A percentile compares a stretch with the other conserved stretches of the same genome.
These are phyloP conservation scores for Neobulgaria alba DNA, from an alignment of 2,329 filamentous ascomycete species.

Conservation along the genomic window DNA sequence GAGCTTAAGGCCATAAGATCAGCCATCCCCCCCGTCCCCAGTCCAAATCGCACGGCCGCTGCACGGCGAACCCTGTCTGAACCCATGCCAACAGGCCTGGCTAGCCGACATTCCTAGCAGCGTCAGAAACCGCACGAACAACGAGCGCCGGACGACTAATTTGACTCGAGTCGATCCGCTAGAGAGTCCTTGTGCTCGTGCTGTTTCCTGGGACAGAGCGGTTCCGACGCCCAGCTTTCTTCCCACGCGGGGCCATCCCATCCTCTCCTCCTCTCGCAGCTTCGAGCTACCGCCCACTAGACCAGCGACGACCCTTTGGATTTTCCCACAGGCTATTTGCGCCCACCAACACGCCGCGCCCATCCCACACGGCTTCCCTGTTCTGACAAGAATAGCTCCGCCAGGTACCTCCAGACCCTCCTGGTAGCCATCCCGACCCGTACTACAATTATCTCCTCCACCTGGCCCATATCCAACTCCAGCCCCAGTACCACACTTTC, in stretches of 20 bases:
- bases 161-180: not conserved
- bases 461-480: not conserved
- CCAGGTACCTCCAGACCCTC: not conserved
- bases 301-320: not conserved
- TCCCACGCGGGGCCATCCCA: no score
- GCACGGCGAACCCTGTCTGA: not conserved
- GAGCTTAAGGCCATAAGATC: slow-evolving; percentile 15
- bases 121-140: slow-evolving; percentile 1
- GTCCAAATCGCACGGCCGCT: slow-evolving; percentile 7
- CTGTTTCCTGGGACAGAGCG: not conserved
- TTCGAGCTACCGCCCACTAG: no score
- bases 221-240: not conserved
- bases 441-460: slow-evolving; percentile 12
- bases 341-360: not conserved
- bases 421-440: slow-evolving; percentile 8
- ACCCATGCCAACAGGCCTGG: not conserved
- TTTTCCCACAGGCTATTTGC: not conserved
- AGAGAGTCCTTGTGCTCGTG: not conserved
- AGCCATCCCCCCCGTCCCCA: slow-evolving; percentile 3
- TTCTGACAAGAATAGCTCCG: not conserved
- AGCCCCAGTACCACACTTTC: not conserved
- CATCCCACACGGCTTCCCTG: not conserved
- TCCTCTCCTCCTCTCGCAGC: no score
- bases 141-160: not conserved
- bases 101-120: slow-evolving; percentile 8